Evolutionary conservation across 768 basidiomycete species (phyloP).

Genomic region (Leccinum aurantiacum): DNA sequence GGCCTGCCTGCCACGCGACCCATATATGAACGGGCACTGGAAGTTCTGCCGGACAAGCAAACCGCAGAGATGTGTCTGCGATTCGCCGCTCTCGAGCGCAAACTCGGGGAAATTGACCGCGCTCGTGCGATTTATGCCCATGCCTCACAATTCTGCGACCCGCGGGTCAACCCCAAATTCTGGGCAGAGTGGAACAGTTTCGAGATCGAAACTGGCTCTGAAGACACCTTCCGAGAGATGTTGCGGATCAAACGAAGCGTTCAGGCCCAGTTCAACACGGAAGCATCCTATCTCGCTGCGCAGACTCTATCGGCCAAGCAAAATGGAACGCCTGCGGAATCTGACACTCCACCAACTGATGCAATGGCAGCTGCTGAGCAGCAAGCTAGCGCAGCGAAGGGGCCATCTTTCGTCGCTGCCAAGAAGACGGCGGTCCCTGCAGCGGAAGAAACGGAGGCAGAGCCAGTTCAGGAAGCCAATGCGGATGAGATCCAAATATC

Average conservation of each 20-base stretch:
- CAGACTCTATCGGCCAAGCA: constrained; percentile 76
- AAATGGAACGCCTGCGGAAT: constrained; percentile 48
- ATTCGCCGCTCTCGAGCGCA: constrained; percentile 93
- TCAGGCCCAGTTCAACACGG: constrained; percentile 98
- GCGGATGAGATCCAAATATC: constrained; percentile 87
- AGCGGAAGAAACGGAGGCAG: constrained; percentile 40
- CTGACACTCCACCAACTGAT: constrained; percentile 50
- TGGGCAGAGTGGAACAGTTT: constrained; percentile 98
- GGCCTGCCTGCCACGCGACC: constrained; percentile 94
- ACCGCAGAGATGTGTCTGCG: constrained; percentile 98
- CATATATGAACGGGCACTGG: constrained; percentile 94
- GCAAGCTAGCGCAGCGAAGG: constrained; percentile 54
- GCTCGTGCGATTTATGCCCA: constrained; percentile 96
- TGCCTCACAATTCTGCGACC: constrained; percentile 98
- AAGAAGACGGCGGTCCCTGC: constrained; percentile 48
- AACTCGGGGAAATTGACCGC: constrained; percentile 97
- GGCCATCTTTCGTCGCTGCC: constrained; percentile 78
- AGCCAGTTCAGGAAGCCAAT: constrained; percentile 44
- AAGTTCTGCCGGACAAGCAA: constrained; percentile 88
- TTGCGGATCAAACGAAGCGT: constrained; percentile 96
- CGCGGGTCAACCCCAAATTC: constrained; percentile 86
- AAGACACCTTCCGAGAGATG: constrained; percentile 97
- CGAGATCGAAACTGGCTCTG: constrained; percentile 97
- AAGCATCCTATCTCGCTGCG: constrained; percentile 89
- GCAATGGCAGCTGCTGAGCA: constrained; percentile 87